Evolutionary conservation across 2,329 filamentous ascomycete species (phyloP).

Genomic region (Diaporthe sp.): DNA sequence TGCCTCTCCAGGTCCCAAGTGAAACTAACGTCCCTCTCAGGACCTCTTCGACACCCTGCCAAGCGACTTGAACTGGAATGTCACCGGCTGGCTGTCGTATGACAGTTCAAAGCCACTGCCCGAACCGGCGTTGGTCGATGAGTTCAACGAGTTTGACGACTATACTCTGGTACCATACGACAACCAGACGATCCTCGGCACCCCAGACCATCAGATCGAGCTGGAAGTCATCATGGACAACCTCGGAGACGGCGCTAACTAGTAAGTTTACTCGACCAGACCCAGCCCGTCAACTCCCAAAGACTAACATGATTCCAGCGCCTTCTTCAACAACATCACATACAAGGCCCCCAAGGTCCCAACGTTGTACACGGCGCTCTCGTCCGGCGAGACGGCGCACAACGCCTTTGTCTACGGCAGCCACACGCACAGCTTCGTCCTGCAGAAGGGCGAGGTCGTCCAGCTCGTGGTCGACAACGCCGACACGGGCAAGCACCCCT

Average conservation of each 20-base stretch:
- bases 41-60: constrained; percentile 79
- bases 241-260: constrained; percentile 76
- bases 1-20: not conserved
- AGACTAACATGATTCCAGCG: constrained; percentile 48
- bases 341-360: constrained; percentile 83
- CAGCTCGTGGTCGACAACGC: constrained; percentile 84
- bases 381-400: constrained; percentile 69
- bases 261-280: constrained; percentile 58
- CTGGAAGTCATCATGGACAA: constrained; percentile 77
- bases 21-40: constrained; percentile 53
- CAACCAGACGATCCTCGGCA: constrained; percentile 68
- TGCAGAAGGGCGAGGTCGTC: constrained; percentile 77
- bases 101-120: constrained; percentile 61
- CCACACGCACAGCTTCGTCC: constrained; percentile 75
- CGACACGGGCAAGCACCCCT: constrained; percentile 79
- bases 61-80: constrained; percentile 75
- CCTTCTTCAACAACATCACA: constrained; percentile 83
- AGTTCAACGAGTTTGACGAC: constrained; percentile 76
- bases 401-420: constrained; percentile 75
- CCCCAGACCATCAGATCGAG: constrained; percentile 74
- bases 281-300: not conserved
- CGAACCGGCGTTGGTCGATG: constrained; percentile 62
- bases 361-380: constrained; percentile 81
- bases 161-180: constrained; percentile 79
- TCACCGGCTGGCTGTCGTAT: constrained; percentile 75